Base-by-base conservation (phyloP, 306 rosid species). In the Inga oerstediana region DNA sequence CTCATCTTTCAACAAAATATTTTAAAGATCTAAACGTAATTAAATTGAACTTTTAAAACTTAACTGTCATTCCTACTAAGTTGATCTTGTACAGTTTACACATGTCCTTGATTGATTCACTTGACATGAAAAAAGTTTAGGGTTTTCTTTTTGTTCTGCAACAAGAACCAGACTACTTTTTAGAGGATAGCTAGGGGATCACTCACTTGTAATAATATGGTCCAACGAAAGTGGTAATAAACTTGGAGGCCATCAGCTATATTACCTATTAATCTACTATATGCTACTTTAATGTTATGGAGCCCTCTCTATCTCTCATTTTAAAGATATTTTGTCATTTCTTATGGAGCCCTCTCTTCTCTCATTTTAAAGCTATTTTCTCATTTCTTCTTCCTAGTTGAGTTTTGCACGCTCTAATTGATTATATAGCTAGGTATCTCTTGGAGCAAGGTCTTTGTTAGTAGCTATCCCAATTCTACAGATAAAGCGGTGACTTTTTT, bases 141-240 rank as follows among this genome's bases (percentile, higher is more conserved):
- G 14, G 66, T 59, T 59, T n/a, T n/a, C 34, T 59, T 22, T 59
- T 59, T 20, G 34, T 59, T 59, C 10, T n/a, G 32, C 10, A 8
- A n/a, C 22, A 22, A 59, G 66, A 22, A 22, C 12, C 1, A 59
- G 10, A 10, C 34, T 59, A 10, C 65, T 20, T 59, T 59, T 59
- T 88, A 80, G 88, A 77, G 68, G 68, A 39, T 27, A 24, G 72
- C 81, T 84, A 88, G 94, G 91, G 84, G 91, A 88, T 83, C 4
- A 3, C 69, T 78, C 4, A 16, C 68, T 58, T 43, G 37, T 0
- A 37, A 41, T 43, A 68, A 46, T 49, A 46, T 49, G 48, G 76
- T 39, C 30, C 64, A 12, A 45, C 44, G 13, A 59, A 59, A 59
- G 34, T 59, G 66, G 66, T 22, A 59, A 59, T 22, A n/a, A 59